Evolutionary conservation across 345 rosid species (phyloP), one percentile per base, ranked within the genome.

Genomic region (Geranium brycei): DNA sequence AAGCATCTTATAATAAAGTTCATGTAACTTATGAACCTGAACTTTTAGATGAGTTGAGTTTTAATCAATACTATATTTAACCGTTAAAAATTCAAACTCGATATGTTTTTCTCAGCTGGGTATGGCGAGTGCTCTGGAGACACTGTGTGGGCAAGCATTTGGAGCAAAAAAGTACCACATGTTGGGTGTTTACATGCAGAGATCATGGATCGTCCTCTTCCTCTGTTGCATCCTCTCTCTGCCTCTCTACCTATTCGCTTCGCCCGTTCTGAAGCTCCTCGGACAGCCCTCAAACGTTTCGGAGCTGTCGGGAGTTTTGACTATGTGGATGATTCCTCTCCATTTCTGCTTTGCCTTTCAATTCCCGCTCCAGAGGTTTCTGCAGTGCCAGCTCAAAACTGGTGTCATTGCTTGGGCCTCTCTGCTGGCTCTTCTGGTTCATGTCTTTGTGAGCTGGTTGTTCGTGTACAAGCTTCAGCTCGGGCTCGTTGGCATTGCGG

Each of bases 311-410:
- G 72, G 72, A 31, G 17, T 66, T 11, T 76, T 76, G n/a, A 76
- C 80, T 1, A 8, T 61, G 3, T 79, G 80, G 80, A 35, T 79
- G 10, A 58, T 79, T 35, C 83, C 83, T 0, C 18, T 79, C 30
- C 80, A 79, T 60, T 79, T 79, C 72, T 76, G 83, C 78, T 79
- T 73, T 41, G 83, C 83, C 15, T 76, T 79, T 53, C 68, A 62
- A 17, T 73, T 76, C 65, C 83, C 80, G 17, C 62, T 76, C 61
- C 76, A 68, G 53, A 71, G 78, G 63, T 79, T 79, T 70, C n/a
- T 79, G 60, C 83, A 76, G 60, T 31, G 83, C 68, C 83, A 79
- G 31, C 58, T 18, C 62, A 38, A 19, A 2, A 32, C 59, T 8
- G 30, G 18, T 15, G 62, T 62, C 0, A 35, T 66, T 30, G 28